A percentile compares a stretch with the other conserved stretches of the same genome.
Evolutionary conservation across 148 eudicot genomes (phyloP).

Genomic region (Rhododendron vialii): DNA sequence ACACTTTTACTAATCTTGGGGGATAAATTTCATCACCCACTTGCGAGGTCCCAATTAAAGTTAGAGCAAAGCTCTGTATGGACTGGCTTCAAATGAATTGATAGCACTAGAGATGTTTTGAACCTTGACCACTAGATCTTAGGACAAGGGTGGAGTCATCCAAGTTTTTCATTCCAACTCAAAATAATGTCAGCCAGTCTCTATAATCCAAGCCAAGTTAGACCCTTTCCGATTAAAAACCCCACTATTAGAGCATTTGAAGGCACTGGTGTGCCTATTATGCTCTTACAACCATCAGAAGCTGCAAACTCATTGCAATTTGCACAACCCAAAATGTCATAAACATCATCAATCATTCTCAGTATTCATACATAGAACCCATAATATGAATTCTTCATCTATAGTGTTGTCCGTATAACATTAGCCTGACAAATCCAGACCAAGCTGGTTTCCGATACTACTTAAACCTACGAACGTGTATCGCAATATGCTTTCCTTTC

Average conservation of each 20-base stretch:
- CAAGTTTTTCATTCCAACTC: too few relatives aligned
- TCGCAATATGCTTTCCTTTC: not conserved
- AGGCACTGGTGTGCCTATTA: not conserved
- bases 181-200: too few relatives aligned
- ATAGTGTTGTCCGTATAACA: not conserved
- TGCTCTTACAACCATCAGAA: not conserved
- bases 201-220: too few relatives aligned
- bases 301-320: not conserved
- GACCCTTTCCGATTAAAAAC: too few relatives aligned
- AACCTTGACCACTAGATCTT: too few relatives aligned
- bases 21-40: too few relatives aligned
- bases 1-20: too few relatives aligned
- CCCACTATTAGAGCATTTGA: not conserved
- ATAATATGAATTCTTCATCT: not conserved
- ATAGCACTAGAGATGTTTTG: too few relatives aligned
- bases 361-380: not conserved
- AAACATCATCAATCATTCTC: not conserved
- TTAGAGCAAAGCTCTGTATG: too few relatives aligned
- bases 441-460: not conserved
- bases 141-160: too few relatives aligned
- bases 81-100: too few relatives aligned
- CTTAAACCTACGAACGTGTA: not conserved
- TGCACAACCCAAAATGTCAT: not conserved
- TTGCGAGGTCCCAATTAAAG: too few relatives aligned
- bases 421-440: not conserved